These are phyloP conservation scores for Aspergillus amoenus DNA, from an alignment of 2,329 filamentous ascomycete species.

Conservation along the genomic window DNA sequence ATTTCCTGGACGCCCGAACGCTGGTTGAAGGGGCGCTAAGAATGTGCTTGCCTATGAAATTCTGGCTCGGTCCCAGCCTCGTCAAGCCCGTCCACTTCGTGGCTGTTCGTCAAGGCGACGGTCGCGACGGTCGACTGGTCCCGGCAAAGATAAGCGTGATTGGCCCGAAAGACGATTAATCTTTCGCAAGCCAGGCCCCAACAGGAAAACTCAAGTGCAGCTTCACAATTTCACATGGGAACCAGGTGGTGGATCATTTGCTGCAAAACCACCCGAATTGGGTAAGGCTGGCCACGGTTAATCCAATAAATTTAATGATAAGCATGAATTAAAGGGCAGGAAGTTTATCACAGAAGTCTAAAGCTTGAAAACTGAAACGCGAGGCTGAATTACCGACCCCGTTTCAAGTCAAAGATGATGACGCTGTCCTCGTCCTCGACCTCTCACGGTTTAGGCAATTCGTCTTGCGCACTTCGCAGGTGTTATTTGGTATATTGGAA, in stretches of 20 bases:
- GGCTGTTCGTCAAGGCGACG: neutral
- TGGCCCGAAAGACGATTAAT: neutral
- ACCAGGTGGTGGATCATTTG: neutral
- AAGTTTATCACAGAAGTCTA: neutral
- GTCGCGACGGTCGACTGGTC: neutral
- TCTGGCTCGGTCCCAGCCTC: neutral
- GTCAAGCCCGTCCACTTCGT: neutral
- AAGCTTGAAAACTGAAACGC: neutral
- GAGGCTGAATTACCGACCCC: neutral
- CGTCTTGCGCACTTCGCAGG: neutral
- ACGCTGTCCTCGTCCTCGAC: neutral
- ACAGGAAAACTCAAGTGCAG: neutral
- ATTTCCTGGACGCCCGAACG: neutral
- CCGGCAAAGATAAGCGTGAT: slow-evolving; percentile 14
- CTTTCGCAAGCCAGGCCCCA: neutral
- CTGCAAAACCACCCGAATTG: neutral
- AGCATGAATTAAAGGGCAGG: neutral
- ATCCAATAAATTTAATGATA: neutral
- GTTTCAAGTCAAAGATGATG: neutral
- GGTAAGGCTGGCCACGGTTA: neutral
- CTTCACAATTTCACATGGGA: neutral
- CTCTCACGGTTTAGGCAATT: neutral
- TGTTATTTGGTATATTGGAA: no score
- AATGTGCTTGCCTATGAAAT: neutral
- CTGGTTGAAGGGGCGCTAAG: neutral